Percentiles rank a stretch among this genome's conserved stretches.
phyloP scores from a whole-genome alignment of 2,329 filamentous ascomycete species.

The Aspergillus sojae region DNA sequence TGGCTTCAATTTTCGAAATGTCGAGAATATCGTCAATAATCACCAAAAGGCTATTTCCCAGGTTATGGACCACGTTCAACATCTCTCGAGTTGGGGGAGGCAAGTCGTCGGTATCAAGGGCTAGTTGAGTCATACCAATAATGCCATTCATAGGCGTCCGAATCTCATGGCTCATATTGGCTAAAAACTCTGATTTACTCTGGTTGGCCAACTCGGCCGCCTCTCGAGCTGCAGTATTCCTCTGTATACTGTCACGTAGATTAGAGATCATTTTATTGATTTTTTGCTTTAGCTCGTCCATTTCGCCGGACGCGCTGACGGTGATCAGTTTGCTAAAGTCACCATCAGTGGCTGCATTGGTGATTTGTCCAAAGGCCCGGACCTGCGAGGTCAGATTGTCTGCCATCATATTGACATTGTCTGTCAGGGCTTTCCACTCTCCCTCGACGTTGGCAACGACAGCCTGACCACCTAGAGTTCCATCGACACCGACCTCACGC shows the following conservation, averaged over 20 bases:
- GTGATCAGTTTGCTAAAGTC: constrained; percentile 97
- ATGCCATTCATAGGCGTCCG: constrained; percentile 97
- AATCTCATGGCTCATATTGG: constrained; percentile 99
- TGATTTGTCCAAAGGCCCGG: constrained; percentile 95
- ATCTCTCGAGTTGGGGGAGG: constrained; percentile 96
- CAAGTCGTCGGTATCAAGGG: constrained; percentile 90
- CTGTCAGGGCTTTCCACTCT: constrained; percentile 97
- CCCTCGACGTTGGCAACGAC: constrained; percentile 91
- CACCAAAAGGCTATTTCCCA: constrained; percentile 92
- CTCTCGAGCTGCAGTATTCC: constrained; percentile 93
- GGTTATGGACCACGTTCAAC: constrained; percentile 96
- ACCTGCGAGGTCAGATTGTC: constrained; percentile 91
- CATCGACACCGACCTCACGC: constrained; percentile 94
- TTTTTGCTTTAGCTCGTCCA: constrained; percentile 98
- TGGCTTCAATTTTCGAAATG: constrained; percentile 82
- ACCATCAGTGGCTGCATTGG: constrained; percentile 91
- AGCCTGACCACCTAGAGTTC: constrained; percentile 98
- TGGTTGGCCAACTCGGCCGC: constrained; percentile 96
- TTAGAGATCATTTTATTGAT: constrained; percentile 99
- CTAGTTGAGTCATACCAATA: constrained; percentile 96
- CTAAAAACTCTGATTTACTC: constrained; percentile 96
- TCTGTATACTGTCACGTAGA: constrained; percentile 90
- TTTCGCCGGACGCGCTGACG: constrained; percentile 94
- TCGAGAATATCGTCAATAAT: constrained; percentile 85
- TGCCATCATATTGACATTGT: constrained; percentile 93